phyloP scores from a whole-genome alignment of 371 early-diverging fungal species.

The Mortierella polycephala region DNA sequence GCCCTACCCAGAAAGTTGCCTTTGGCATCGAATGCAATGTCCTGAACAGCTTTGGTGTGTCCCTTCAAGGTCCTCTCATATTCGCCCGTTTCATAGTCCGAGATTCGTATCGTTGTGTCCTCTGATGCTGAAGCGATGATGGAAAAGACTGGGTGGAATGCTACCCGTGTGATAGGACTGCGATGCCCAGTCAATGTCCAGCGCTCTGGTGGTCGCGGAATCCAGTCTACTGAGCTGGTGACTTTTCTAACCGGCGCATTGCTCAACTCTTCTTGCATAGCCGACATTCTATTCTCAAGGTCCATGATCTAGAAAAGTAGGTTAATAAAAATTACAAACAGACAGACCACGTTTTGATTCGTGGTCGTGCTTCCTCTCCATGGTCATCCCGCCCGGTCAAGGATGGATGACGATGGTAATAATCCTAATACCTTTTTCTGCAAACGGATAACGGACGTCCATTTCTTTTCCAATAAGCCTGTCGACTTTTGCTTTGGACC shows the following conservation, averaged over 20 bases:
- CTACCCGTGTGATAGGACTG: conserved; percentile 82
- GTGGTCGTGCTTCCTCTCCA: neutral
- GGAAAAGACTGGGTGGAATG: conserved; percentile 89
- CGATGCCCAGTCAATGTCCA: conserved; percentile 83
- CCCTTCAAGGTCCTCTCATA: conserved; percentile 92
- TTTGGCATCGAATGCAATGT: conserved; percentile 83
- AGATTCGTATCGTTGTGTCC: conserved; percentile 90
- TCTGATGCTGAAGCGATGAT: conserved; percentile 90
- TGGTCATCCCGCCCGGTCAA: neutral
- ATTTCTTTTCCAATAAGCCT: conserved; percentile 92
- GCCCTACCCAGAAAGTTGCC: conserved; percentile 75
- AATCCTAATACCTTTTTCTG: conserved; percentile 73
- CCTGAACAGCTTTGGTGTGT: conserved; percentile 93
- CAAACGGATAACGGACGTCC: conserved; percentile 92
- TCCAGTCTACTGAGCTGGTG: conserved; percentile 75
- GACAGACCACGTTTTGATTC: neutral
- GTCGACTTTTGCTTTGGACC: conserved; percentile 85
- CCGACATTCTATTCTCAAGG: conserved; percentile 80
- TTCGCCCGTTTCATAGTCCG: conserved; percentile 92
- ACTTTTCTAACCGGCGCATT: conserved; percentile 73
- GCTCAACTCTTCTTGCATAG: conserved; percentile 80
- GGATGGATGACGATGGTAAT: too few relatives aligned
- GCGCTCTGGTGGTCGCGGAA: conserved; percentile 86
- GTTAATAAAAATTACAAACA: neutral
- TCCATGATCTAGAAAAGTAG: conserved; percentile 80